These are phyloP conservation scores for Cairneyella variabilis DNA, from an alignment of 495 filamentous ascomycete genomes.

Conservation along the genomic window DNA sequence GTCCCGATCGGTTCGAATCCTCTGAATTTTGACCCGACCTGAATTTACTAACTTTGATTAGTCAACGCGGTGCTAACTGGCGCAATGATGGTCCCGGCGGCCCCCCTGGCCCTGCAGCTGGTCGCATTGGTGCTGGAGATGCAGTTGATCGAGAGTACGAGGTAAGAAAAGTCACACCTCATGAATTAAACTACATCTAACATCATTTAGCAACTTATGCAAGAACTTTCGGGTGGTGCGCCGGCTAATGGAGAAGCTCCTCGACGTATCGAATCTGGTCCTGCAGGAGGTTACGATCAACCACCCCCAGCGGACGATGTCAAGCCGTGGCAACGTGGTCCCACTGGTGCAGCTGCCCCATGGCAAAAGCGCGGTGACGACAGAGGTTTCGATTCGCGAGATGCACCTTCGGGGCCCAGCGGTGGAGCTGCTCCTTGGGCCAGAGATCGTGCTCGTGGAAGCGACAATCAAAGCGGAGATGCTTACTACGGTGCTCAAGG, in stretches of 20 bases:
- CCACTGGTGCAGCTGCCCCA: slow-evolving; percentile 83
- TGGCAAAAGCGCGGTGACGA: slow-evolving; percentile 48
- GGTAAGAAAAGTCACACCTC: slow-evolving; percentile 46
- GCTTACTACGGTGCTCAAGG: slow-evolving; percentile 48
- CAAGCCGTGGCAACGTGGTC: slow-evolving; percentile 91
- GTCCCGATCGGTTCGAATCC: slow-evolving; percentile 57
- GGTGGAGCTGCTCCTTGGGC: slow-evolving; percentile 47
- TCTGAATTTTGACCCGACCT: background rate
- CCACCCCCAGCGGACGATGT: slow-evolving; percentile 38
- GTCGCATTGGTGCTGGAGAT: slow-evolving; percentile 73
- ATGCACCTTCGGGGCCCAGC: slow-evolving; percentile 20
- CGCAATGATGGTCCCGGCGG: slow-evolving; percentile 64
- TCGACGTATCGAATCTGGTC: slow-evolving; percentile 84
- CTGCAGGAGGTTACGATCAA: slow-evolving; percentile 49
- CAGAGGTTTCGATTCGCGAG: slow-evolving; percentile 31
- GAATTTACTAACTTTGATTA: slow-evolving; percentile 33
- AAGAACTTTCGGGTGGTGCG: slow-evolving; percentile 82
- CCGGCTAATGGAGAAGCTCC: slow-evolving; percentile 60
- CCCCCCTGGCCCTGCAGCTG: slow-evolving; percentile 46
- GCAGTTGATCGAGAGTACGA: slow-evolving; percentile 92
- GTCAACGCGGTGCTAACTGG: slow-evolving; percentile 82
- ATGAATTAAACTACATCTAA: slow-evolving; percentile 29
- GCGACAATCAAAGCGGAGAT: slow-evolving; percentile 36
- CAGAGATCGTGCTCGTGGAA: slow-evolving; percentile 50
- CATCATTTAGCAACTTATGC: slow-evolving; percentile 80